Conservation (phyloP, 441 rosid species). For the Jatropha multifida region DNA sequence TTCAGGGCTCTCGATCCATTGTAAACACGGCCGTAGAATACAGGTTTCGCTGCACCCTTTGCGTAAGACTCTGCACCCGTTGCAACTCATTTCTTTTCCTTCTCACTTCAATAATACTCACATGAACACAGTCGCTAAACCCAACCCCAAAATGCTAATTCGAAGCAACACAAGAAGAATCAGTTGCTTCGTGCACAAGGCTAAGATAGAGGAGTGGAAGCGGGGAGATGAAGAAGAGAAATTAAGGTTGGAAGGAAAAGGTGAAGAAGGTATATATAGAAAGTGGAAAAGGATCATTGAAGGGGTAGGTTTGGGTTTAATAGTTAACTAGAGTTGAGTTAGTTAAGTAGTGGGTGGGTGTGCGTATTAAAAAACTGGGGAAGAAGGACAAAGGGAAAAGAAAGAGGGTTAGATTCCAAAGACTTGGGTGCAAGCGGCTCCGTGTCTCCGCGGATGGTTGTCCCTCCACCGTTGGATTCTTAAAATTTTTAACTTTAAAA, state of each 20-base stretch:
- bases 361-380: not conserved
- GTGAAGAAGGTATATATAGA: constrained; percentile 5
- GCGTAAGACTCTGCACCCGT: constrained; percentile 61
- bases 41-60: constrained; percentile 62
- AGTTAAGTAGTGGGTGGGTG: constrained; percentile 17
- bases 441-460: constrained; percentile 88
- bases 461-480: constrained; percentile 59
- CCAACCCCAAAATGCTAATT: not conserved
- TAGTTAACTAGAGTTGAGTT: constrained; percentile 44
- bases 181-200: too few relatives aligned
- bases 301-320: constrained; percentile 10
- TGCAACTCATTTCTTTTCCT: constrained; percentile 50
- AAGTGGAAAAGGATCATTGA: not conserved
- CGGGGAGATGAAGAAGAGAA: constrained; percentile 10
- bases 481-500: not conserved
- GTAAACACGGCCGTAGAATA: constrained; percentile 51
- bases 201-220: not conserved
- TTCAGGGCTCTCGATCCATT: constrained; percentile 54
- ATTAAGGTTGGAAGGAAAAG: constrained; percentile 4
- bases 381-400: constrained; percentile 5
- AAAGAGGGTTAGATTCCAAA: constrained; percentile 48
- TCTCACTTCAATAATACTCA: not conserved
- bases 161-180: too few relatives aligned
- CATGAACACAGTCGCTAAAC: not conserved
- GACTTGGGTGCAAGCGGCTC: constrained; percentile 75